Base-by-base conservation (phyloP, 179 eudicot species). In the Dionaea muscipula region DNA sequence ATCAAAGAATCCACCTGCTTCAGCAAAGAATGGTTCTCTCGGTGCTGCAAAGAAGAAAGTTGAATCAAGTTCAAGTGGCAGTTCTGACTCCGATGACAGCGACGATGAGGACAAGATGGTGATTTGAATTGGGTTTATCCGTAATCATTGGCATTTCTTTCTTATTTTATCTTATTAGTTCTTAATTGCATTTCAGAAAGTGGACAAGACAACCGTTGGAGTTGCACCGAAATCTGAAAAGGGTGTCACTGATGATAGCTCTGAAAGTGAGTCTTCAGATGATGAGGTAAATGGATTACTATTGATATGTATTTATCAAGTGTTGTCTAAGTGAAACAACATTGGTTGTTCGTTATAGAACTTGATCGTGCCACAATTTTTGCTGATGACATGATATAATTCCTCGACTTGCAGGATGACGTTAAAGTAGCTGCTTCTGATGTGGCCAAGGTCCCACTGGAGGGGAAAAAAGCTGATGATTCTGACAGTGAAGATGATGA, bases 1-100 rank as follows among this genome's bases (percentile, higher is more conserved):
- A 55, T 10, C 56, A 11, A 70, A 76, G 53, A 66, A 61, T 22
- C 26, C n/a, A 35, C 50, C 57, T 44, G 67, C 49, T 26, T 24
- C 40, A 19, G 73, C 74, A 28, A 73, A 79, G 63, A 81, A 57
- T 53, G 80, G 71, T 39, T 23, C 67, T 64, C 59, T 47, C 3
- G 27, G 55, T 35, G 56, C 67, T 20, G 41, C 63, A 16, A 71
- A 69, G 64, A 76, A 75, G 68, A 65, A 70, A 60, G 78, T 9
- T 7, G 83, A 73, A 17, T 72, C 93, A 26, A 66, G 68, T 56
- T 78, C 69, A 27, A 70, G 63, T 18, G 67, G 61, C 16, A 63
- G 65, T 33, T 64, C 68, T 6, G 74, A 73, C 2, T 68, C 73
- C 3, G 73, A 65, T 43, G 70, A 69, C 1, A 60, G 70, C 60